Percentiles rank a stretch among this genome's conserved stretches.
Conservation (phyloP, 352 stramenopile genomes). For the Phytophthora chlamydospora region DNA sequence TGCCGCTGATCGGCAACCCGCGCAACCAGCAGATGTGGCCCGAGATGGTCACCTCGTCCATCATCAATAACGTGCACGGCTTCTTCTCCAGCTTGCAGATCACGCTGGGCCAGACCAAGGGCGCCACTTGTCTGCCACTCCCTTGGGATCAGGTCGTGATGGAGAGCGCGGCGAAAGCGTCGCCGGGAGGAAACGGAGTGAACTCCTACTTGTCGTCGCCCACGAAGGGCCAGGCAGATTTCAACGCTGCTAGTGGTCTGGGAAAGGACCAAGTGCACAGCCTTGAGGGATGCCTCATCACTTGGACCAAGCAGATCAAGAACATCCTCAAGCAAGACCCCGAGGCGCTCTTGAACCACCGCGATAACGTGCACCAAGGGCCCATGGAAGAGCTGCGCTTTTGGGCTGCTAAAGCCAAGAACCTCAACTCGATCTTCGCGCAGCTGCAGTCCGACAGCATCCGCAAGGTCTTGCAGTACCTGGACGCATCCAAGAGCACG, state of each 20-base stretch:
- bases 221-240: constrained; percentile 6
- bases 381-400: constrained; percentile 91
- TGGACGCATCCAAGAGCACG: constrained; percentile 89
- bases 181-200: background rate
- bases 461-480: constrained; percentile 85
- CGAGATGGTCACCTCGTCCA: constrained; percentile 81
- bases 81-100: constrained; percentile 91
- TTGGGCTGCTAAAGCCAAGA: constrained; percentile 82
- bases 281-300: constrained; percentile 91
- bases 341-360: constrained; percentile 72
- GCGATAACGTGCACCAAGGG: constrained; percentile 60
- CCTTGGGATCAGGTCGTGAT: constrained; percentile 80
- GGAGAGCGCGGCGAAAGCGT: constrained; percentile 46
- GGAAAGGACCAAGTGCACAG: constrained; percentile 86
- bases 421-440: constrained; percentile 92
- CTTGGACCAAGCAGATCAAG: constrained; percentile 96
- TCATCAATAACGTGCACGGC: constrained; percentile 77
- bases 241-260: constrained; percentile 23
- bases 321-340: constrained; percentile 92
- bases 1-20: constrained; percentile 76
- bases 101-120: constrained; percentile 84
- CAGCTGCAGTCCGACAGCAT: constrained; percentile 90
- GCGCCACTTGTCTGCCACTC: constrained; percentile 83
- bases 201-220: constrained; percentile 10
- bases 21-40: constrained; percentile 83